These are phyloP conservation scores for Salix arbutifolia DNA, from an alignment of 345 rosid species.

Conservation along the genomic window DNA sequence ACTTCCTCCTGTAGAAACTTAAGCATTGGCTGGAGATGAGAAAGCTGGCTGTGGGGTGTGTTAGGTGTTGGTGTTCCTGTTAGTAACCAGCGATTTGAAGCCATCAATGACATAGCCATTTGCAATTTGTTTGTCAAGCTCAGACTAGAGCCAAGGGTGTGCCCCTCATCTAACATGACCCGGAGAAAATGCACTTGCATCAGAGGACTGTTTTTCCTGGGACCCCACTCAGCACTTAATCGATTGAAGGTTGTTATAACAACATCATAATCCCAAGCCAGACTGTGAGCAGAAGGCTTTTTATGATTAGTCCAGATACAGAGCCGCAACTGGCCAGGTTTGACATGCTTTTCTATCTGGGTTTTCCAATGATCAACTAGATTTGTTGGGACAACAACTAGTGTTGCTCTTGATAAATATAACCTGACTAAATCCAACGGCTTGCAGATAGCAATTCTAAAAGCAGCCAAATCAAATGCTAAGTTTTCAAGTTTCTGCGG, in stretches of 20 bases:
- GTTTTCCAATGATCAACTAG: slow-evolving; percentile 89
- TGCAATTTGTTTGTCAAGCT: slow-evolving; percentile 89
- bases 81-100: slow-evolving; percentile 84
- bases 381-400: slow-evolving; percentile 88
- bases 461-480: slow-evolving; percentile 84
- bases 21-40: slow-evolving; percentile 85
- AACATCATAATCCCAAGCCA: slow-evolving; percentile 97
- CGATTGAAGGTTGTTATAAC: slow-evolving; percentile 92
- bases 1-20: slow-evolving; percentile 91
- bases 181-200: slow-evolving; percentile 96
- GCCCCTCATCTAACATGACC: slow-evolving; percentile 93
- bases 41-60: slow-evolving; percentile 77
- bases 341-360: slow-evolving; percentile 80
- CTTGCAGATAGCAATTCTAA: slow-evolving; percentile 64
- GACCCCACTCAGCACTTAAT: slow-evolving; percentile 91
- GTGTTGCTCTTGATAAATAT: slow-evolving; percentile 84
- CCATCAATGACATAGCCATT: slow-evolving; percentile 81
- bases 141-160: slow-evolving; percentile 94
- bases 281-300: slow-evolving; percentile 66
- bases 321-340: slow-evolving; percentile 69
- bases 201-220: slow-evolving; percentile 72
- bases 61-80: slow-evolving; percentile 97
- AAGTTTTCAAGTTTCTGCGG: slow-evolving; percentile 64
- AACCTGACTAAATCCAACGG: slow-evolving; percentile 72
- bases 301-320: slow-evolving; percentile 64